Evolutionary conservation across 1,284 basidiomycete species (phyloP), one percentile per base, ranked within the genome.

Genomic region (Meripilus lineatus): DNA sequence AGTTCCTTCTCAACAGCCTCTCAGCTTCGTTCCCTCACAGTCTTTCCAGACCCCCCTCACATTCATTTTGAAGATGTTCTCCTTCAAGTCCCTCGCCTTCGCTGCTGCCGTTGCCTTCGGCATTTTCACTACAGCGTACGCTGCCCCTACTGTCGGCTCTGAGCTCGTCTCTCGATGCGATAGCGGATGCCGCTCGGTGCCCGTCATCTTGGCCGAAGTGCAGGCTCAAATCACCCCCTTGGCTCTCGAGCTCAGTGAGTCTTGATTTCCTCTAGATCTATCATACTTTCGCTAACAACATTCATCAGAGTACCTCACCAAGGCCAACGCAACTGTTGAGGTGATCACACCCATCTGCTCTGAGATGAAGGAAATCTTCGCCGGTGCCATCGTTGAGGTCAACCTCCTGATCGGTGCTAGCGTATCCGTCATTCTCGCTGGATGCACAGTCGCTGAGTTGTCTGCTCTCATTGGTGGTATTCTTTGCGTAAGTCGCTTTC

Each of bases 1-100:
- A 32, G 20, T 32, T 21, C 37, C 15, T 15, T 38, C 26, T 32
- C 40, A 14, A 30, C n/a, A 6, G 10, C 30, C 10, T n/a, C 46
- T 35, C 18, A n/a, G n/a, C n/a, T 44, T 20, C 23, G 14, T 39
- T 44, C 34, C 28, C 47, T 33, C 32, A 22, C 43, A 35, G 32
- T 40, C 26, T 32, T 23, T 23, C 22, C 43, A 44, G 45, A 46
- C 42, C n/a, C 46, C 50, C 58, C 56, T 57, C 58, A 68, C 70
- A 61, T 54, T 70, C 70, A n/a, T 47, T 68, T 72, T 58, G 46
- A 57, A 59, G 59, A 76, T 76, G 74, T 66, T 60, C 62, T 71
- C 70, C 51, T 71, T 75, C 64, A 59, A 54, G 55, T 55, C 60
- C 53, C 43, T 69, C 53, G 58, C 65, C 51, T 44, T 64, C 61